phyloP scores from a whole-genome alignment of 495 filamentous ascomycete genomes.

The Ramalina peruviana region DNA sequence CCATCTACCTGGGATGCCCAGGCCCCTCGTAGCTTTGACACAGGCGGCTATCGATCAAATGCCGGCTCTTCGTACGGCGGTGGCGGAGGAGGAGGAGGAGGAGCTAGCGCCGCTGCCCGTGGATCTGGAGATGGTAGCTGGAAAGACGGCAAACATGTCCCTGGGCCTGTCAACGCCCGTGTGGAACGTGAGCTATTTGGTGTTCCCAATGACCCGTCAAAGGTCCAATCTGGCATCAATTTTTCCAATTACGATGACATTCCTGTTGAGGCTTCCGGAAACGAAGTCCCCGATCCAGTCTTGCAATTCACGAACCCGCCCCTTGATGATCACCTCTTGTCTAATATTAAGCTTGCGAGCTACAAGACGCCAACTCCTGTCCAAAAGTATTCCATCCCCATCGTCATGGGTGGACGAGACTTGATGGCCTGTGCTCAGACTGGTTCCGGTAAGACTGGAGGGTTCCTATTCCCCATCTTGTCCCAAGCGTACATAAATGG shows the following conservation, averaged over 20 bases:
- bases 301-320: constrained; percentile 85
- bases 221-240: constrained; percentile 96
- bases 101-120: constrained; percentile 36
- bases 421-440: constrained; percentile 99
- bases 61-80: constrained; percentile 20
- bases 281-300: constrained; percentile 85
- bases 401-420: constrained; percentile 92
- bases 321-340: constrained; percentile 76
- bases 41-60: constrained; percentile 51
- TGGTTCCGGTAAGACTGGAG: constrained; percentile 97
- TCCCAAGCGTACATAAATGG: constrained; percentile 89
- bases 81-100: constrained; percentile 31
- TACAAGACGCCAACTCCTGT: constrained; percentile 94
- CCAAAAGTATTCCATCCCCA: constrained; percentile 96
- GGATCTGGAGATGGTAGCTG: constrained; percentile 91
- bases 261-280: constrained; percentile 90
- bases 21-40: constrained; percentile 40
- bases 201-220: constrained; percentile 79
- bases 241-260: constrained; percentile 99
- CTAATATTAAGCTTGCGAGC: constrained; percentile 82
- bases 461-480: constrained; percentile 96
- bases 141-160: constrained; percentile 91
- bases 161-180: constrained; percentile 75
- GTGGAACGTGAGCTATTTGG: constrained; percentile 94
- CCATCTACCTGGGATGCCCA: constrained; percentile 28